These are phyloP conservation scores for Medicago arabica DNA, from an alignment of 306 rosid genomes.

Conservation along the genomic window DNA sequence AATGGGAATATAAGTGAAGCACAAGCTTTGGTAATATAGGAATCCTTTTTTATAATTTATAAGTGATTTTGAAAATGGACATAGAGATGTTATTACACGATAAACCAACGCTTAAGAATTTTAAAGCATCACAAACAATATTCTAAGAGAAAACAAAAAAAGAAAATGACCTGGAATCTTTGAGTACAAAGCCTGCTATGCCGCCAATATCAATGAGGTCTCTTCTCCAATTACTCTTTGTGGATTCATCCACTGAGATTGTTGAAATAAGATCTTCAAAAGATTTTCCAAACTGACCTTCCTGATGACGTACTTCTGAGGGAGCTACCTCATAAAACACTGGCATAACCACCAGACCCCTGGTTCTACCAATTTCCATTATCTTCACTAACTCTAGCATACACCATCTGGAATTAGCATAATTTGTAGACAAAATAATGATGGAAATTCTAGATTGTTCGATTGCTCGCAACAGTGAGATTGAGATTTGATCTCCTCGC, in stretches of 20 bases:
- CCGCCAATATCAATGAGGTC: not conserved
- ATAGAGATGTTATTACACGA: not conserved
- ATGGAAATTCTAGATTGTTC: constrained; percentile 1
- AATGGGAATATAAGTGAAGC: not conserved
- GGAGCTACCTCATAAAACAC: constrained; percentile 22
- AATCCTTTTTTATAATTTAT: not conserved
- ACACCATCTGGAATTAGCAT: constrained; percentile 43
- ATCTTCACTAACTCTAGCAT: constrained; percentile 16
- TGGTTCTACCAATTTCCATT: not conserved
- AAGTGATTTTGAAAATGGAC: not conserved
- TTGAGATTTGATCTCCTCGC: constrained; percentile 5
- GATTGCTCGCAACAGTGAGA: not conserved
- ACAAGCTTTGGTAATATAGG: not conserved
- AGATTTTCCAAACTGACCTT: not conserved
- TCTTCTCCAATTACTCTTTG: not conserved
- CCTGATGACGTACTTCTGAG: constrained; percentile 8
- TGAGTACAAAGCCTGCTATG: constrained; percentile 10
- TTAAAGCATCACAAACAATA: not conserved
- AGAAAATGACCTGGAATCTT: not conserved
- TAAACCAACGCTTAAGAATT: too few species aligned
- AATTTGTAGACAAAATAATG: constrained; percentile 32
- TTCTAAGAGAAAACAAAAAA: not conserved
- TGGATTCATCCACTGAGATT: not conserved
- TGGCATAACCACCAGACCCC: not conserved
- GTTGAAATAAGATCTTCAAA: not conserved